Evolutionary conservation across 176 grass and related monocot species (phyloP).

Genomic region (Carex cristatella): DNA sequence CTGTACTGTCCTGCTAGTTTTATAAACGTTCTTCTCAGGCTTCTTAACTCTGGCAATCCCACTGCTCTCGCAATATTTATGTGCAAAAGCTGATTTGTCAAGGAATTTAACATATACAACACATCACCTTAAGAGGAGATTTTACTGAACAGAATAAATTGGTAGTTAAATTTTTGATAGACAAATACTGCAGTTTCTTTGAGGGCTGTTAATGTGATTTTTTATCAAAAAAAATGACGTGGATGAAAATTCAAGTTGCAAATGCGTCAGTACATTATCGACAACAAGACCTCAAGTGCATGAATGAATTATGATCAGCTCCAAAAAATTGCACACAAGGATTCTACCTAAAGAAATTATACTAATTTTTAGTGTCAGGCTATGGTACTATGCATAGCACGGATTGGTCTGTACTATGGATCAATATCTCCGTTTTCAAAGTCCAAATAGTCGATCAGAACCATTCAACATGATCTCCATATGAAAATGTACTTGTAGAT

Average conservation of each 20-base stretch:
- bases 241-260: not conserved
- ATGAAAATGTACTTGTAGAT: too few species aligned
- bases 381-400: too few species aligned
- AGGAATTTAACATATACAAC: constrained; percentile 20
- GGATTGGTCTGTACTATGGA: too few species aligned
- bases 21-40: constrained; percentile 79
- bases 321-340: not conserved
- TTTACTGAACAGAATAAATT: not conserved
- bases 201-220: not conserved
- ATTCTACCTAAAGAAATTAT: not conserved
- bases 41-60: constrained; percentile 76
- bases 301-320: not conserved
- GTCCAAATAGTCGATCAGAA: too few species aligned
- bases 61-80: constrained; percentile 66
- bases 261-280: not conserved
- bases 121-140: not conserved
- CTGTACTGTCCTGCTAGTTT: constrained; percentile 77
- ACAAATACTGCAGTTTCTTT: not conserved
- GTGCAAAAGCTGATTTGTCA: constrained; percentile 47
- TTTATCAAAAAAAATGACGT: not conserved
- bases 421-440: too few species aligned
- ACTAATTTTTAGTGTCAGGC: not conserved
- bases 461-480: too few species aligned
- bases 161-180: not conserved
- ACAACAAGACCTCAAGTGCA: not conserved